Evolutionary conservation across 2,329 filamentous ascomycete species (phyloP).

Genomic region (Teratosphaeriaceae sp.): DNA sequence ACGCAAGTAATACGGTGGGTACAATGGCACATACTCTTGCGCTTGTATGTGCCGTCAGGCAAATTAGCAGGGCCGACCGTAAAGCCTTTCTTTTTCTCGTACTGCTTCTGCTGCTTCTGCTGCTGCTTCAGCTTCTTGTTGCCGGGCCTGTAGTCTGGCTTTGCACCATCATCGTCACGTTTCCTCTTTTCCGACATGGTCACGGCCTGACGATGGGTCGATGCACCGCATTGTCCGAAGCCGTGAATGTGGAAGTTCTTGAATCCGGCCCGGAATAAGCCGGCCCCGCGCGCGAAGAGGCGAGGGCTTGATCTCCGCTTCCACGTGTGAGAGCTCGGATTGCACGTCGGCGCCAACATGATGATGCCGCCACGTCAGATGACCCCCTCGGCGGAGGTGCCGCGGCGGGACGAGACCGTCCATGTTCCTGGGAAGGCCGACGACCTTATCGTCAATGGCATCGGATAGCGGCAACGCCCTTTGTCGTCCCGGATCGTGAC

Average conservation of each 20-base stretch:
- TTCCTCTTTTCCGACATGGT: constrained; percentile 16
- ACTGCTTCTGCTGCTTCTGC: constrained; percentile 20
- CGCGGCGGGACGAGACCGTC: neutral
- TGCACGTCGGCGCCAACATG: neutral
- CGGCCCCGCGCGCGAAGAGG: too few species aligned
- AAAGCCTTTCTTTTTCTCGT: constrained; percentile 64
- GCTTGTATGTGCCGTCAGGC: constrained; percentile 79
- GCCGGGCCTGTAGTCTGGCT: constrained; percentile 11
- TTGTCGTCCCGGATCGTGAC: neutral
- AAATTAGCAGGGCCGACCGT: constrained; percentile 82
- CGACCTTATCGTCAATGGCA: neutral
- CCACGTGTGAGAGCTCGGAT: constrained; percentile 5
- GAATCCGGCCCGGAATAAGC: neutral
- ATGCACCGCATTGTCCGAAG: neutral
- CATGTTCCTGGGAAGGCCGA: neutral
- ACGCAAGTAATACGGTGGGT: neutral
- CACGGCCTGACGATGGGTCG: neutral
- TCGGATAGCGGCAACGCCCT: neutral
- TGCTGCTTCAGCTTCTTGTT: too few species aligned
- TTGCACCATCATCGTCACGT: constrained; percentile 6
- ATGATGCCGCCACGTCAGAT: constrained; percentile 7
- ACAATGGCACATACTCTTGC: constrained; percentile 56
- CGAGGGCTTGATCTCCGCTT: too few species aligned
- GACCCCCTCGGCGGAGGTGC: constrained; percentile 1
- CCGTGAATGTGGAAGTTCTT: neutral